Evolutionary conservation across 768 basidiomycete species (phyloP), one percentile per base, ranked within the genome.

Genomic region (Imleria badia): DNA sequence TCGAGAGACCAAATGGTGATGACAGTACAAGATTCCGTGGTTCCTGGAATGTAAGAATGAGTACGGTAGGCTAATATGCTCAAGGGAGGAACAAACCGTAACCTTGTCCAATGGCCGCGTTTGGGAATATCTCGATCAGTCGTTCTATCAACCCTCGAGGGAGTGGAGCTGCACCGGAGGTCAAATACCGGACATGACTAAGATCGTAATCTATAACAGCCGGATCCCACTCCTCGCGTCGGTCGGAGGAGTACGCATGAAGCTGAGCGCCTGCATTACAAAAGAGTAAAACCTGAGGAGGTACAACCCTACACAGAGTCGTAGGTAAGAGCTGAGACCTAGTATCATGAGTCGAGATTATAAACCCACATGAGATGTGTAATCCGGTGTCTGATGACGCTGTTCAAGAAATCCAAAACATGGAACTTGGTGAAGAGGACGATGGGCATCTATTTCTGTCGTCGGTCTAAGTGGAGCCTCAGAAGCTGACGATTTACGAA

Each of bases 21-120:
- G 1, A 81, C 77, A 1, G 83, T 81, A 53, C 75, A 77, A 3
- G 84, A 82, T 66, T 88, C 87, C 4, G 87, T 88, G 54, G 85
- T 75, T 20, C 87, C 85, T 85, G 43, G 19, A 23, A 12, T 14
- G 6, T 11, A 7, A 12, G 5, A 1, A 36, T 61, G 5, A 48
- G 39, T 23, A 5, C 9, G 19, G 20, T 5, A 48, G 9, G 12
- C 2, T 14, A 33, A 43, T 34, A 10, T n/a, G 19, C 35, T 36
- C 13, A 2, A 26, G 22, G 19, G 17, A 45, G 29, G n/a, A 20
- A 60, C 66, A 36, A 52, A 82, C 83, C 84, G 64, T 84, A 86
- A 17, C 77, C 78, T 64, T 86, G 85, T n/a, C 81, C 83, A n/a
- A 86, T 75, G 52, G 72, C 70, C 2, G 76, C 75, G 15, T 72